Percentiles rank a stretch among this genome's conserved stretches.
These are phyloP conservation scores for Cladosporium sp. DNA, from an alignment of 2,329 filamentous ascomycete species.

Conservation along the genomic window DNA sequence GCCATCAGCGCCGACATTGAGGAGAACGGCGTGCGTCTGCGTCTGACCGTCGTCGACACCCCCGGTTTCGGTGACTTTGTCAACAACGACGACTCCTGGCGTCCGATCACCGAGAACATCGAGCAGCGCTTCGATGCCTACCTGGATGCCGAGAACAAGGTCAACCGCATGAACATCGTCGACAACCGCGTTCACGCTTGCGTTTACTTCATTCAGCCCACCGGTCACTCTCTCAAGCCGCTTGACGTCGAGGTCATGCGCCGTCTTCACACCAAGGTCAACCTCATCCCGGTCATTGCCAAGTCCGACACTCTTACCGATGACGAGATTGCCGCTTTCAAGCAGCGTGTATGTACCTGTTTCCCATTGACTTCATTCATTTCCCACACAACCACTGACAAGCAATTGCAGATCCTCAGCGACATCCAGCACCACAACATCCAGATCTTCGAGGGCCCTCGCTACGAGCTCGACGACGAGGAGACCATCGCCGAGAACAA, in stretches of 20 bases:
- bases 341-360: conserved; percentile 75
- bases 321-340: conserved; percentile 91
- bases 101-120: conserved; percentile 98
- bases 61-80: conserved; percentile 99
- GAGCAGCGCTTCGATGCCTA: conserved; percentile 99
- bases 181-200: conserved; percentile 99
- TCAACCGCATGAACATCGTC: conserved; percentile 99
- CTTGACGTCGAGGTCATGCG: conserved; percentile 99
- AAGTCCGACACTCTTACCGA: conserved; percentile 98
- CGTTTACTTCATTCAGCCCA: conserved; percentile 99
- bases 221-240: conserved; percentile 96
- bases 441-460: conserved; percentile 97
- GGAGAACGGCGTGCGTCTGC: conserved; percentile 94
- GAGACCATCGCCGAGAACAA: conserved; percentile 99
- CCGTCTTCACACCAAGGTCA: conserved; percentile 99
- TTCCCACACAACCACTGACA: conserved; percentile 21
- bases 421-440: conserved; percentile 97
- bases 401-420: conserved; percentile 71
- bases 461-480: conserved; percentile 98
- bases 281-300: conserved; percentile 97
- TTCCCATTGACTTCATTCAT: background rate
- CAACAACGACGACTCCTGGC: conserved; percentile 99
- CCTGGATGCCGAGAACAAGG: conserved; percentile 99
- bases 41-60: conserved; percentile 94
- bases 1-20: conserved; percentile 67